phyloP scores from a whole-genome alignment of 2,329 filamentous ascomycete species.

The Calonectria pseudoreteaudii region DNA sequence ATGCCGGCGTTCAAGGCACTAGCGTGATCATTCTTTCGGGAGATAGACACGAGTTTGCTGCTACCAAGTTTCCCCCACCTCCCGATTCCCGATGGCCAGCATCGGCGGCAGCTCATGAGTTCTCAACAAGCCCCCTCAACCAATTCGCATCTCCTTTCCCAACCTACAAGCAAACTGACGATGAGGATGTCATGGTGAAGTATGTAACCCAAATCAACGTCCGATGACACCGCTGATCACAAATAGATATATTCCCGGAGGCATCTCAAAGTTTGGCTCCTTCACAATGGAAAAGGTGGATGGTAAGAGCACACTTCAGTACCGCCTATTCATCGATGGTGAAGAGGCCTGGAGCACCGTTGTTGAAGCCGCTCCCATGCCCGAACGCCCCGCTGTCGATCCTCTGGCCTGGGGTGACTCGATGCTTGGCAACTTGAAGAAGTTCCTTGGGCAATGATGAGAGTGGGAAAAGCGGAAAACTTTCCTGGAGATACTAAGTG shows the following conservation, averaged over 20 bases:
- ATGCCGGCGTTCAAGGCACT: constrained; percentile 77
- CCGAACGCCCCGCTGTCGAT: constrained; percentile 35
- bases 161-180: constrained; percentile 85
- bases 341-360: constrained; percentile 79
- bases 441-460: not conserved
- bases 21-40: constrained; percentile 89
- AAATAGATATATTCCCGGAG: constrained; percentile 79
- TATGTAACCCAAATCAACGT: constrained; percentile 59
- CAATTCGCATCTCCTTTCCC: constrained; percentile 93
- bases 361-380: constrained; percentile 56
- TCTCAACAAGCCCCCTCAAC: constrained; percentile 89
- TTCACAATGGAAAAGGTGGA: constrained; percentile 77
- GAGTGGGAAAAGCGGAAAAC: no score
- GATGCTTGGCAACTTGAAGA: not conserved
- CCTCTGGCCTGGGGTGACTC: not conserved
- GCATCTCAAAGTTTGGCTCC: constrained; percentile 87
- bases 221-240: not conserved
- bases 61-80: constrained; percentile 80
- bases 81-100: constrained; percentile 71
- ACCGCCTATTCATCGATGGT: constrained; percentile 86
- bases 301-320: constrained; percentile 78
- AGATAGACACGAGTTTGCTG: constrained; percentile 96
- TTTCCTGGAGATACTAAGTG: constrained; percentile 42
- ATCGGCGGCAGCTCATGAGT: constrained; percentile 82
- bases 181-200: constrained; percentile 86